phyloP scores from a whole-genome alignment of 2,329 filamentous ascomycete species.

The Colletotrichum aenigma region DNA sequence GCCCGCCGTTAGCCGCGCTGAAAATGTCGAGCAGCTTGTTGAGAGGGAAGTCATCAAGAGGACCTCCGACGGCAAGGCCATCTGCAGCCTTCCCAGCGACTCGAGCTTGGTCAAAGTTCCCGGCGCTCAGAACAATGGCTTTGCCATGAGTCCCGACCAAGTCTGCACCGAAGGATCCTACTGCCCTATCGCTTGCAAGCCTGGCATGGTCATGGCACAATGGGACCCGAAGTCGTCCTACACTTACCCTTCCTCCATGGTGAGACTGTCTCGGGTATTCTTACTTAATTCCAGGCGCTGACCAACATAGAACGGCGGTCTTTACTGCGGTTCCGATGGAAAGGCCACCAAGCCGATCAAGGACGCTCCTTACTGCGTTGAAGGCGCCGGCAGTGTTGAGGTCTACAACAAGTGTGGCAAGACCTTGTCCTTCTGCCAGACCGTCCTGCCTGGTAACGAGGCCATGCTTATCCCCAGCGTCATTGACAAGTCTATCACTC shows the following conservation, averaged over 20 bases:
- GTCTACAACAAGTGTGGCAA: slow-evolving; percentile 70
- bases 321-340: slow-evolving; percentile 73
- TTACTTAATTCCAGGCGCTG: not conserved
- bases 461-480: slow-evolving; percentile 83
- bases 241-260: slow-evolving; percentile 73
- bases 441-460: slow-evolving; percentile 78
- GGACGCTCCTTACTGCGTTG: slow-evolving; percentile 69
- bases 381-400: slow-evolving; percentile 68
- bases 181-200: slow-evolving; percentile 78
- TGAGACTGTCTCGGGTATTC: slow-evolving; percentile 31
- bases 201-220: slow-evolving; percentile 78
- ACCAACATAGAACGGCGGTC: slow-evolving; percentile 66
- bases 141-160: slow-evolving; percentile 80
- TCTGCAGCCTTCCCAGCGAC: slow-evolving; percentile 70
- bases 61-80: slow-evolving; percentile 30
- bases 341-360: slow-evolving; percentile 73
- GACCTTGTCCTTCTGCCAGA: slow-evolving; percentile 77
- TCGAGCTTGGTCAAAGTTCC: slow-evolving; percentile 72
- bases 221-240: slow-evolving; percentile 78
- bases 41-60: slow-evolving; percentile 27
- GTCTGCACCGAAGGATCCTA: slow-evolving; percentile 69
- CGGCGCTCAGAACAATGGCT: slow-evolving; percentile 68
- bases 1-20: not conserved
- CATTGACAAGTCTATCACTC: slow-evolving; percentile 57
- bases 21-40: not conserved